These are phyloP conservation scores for Tolypocladium album DNA, from an alignment of 2,329 filamentous ascomycete species.

Conservation along the genomic window DNA sequence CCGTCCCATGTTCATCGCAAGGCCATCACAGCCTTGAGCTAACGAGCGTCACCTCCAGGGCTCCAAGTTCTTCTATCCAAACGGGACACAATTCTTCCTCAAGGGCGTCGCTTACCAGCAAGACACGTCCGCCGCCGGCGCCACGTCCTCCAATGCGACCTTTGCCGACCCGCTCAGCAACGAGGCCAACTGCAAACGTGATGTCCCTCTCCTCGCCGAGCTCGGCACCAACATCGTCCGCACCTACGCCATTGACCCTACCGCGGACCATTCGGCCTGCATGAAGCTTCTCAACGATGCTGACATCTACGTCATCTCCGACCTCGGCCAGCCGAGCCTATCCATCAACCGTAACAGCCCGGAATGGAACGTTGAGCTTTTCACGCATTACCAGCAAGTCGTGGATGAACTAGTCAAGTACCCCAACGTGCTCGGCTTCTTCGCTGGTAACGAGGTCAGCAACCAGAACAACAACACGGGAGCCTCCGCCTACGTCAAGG, in stretches of 20 bases:
- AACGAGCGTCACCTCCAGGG: conserved; percentile 34
- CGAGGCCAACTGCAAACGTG: conserved; percentile 60
- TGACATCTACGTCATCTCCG: conserved; percentile 92
- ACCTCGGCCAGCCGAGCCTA: conserved; percentile 67
- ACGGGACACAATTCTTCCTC: conserved; percentile 61
- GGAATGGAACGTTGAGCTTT: conserved; percentile 72
- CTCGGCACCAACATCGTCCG: conserved; percentile 88
- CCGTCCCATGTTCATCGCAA: not conserved
- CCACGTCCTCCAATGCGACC: conserved; percentile 28
- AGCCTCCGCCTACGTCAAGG: conserved; percentile 92
- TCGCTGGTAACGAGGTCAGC: conserved; percentile 95
- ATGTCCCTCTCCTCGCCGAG: conserved; percentile 69
- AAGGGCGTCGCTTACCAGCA: conserved; percentile 94
- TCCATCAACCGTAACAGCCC: conserved; percentile 82
- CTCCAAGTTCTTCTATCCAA: conserved; percentile 83
- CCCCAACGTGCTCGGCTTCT: conserved; percentile 91
- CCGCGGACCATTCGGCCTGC: conserved; percentile 66
- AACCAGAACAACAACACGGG: conserved; percentile 81
- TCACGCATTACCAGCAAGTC: conserved; percentile 71
- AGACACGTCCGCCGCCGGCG: conserved; percentile 50
- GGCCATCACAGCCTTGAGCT: not conserved
- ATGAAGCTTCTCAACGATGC: conserved; percentile 74
- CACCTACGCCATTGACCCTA: conserved; percentile 85
- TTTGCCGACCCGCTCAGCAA: conserved; percentile 82
- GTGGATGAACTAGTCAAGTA: conserved; percentile 74